Evolutionary conservation across 345 rosid genomes (phyloP).

Genomic region (Citropsis articulata): DNA sequence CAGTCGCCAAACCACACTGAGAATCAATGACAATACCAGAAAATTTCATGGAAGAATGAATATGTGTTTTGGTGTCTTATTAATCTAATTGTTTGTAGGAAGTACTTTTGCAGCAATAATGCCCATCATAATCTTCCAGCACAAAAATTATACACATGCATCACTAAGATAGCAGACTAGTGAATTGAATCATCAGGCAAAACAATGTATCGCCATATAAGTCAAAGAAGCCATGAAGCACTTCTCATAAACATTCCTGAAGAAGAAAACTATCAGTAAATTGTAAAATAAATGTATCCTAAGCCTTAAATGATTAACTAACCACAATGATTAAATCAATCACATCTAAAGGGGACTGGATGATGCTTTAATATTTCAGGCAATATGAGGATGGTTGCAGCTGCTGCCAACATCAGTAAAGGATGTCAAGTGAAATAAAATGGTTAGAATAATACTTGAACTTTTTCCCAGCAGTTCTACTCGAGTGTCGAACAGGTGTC

Average conservation of each 20-base stretch:
- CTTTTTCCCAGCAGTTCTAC: slow-evolving; percentile 66
- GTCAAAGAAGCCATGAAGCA: slow-evolving; percentile 10
- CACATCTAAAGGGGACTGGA: background rate
- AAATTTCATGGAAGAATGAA: background rate
- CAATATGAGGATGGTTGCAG: background rate
- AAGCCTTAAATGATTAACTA: background rate
- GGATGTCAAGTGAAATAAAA: slow-evolving; percentile 17
- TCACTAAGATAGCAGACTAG: background rate
- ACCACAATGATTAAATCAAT: background rate
- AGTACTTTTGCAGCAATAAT: background rate
- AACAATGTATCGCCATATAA: background rate
- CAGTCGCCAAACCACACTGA: background rate
- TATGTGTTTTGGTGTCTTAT: background rate
- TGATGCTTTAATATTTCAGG: background rate
- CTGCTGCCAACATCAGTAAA: background rate
- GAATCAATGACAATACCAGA: background rate
- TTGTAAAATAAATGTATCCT: background rate
- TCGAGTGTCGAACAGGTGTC: slow-evolving; percentile 65
- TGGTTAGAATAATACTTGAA: slow-evolving; percentile 44
- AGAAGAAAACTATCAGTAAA: background rate
- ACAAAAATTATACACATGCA: background rate
- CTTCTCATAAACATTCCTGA: background rate
- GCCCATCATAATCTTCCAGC: background rate
- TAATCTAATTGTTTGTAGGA: background rate
- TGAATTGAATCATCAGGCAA: background rate